A percentile compares a stretch with the other conserved stretches of the same genome.
These are phyloP conservation scores for Geranium rotundifolium DNA, from an alignment of 345 rosid species.

Conservation along the genomic window DNA sequence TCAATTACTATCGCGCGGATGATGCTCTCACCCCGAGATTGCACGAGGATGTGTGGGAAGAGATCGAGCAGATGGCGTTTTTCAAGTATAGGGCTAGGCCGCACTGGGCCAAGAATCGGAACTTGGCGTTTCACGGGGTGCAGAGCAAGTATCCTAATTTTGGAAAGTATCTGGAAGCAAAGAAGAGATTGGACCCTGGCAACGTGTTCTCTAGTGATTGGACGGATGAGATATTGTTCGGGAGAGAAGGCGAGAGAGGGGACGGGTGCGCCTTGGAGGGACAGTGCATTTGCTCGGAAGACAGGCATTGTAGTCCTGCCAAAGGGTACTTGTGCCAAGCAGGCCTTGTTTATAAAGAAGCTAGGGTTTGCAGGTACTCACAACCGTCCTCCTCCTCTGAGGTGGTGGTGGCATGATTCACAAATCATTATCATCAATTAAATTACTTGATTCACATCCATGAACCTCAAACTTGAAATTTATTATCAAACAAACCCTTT, in stretches of 20 bases:
- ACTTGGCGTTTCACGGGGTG: conserved; percentile 49
- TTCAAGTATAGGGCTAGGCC: conserved; percentile 66
- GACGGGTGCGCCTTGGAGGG: conserved; percentile 91
- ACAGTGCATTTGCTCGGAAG: conserved; percentile 68
- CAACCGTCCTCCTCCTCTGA: conserved; percentile 5
- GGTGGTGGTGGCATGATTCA: neutral
- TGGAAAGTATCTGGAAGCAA: conserved; percentile 37
- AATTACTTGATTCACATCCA: no score
- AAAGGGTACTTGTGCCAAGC: conserved; percentile 54
- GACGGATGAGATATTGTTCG: conserved; percentile 55
- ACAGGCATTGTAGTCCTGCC: conserved; percentile 55
- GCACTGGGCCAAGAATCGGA: conserved; percentile 85
- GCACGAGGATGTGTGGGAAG: conserved; percentile 71
- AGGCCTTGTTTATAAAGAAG: conserved; percentile 53
- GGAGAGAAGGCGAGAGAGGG: conserved; percentile 26
- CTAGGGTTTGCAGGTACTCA: conserved; percentile 62
- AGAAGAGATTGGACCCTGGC: conserved; percentile 56
- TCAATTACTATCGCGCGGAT: conserved; percentile 58
- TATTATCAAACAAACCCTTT: no score
- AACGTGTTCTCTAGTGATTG: conserved; percentile 63
- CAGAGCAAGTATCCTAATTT: conserved; percentile 41
- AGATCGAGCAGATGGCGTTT: conserved; percentile 86
- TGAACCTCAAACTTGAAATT: no score
- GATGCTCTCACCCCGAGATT: conserved; percentile 53
- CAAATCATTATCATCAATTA: neutral